Conservation (phyloP, 306 rosid genomes). For the Trichosanthes cucumerina region DNA sequence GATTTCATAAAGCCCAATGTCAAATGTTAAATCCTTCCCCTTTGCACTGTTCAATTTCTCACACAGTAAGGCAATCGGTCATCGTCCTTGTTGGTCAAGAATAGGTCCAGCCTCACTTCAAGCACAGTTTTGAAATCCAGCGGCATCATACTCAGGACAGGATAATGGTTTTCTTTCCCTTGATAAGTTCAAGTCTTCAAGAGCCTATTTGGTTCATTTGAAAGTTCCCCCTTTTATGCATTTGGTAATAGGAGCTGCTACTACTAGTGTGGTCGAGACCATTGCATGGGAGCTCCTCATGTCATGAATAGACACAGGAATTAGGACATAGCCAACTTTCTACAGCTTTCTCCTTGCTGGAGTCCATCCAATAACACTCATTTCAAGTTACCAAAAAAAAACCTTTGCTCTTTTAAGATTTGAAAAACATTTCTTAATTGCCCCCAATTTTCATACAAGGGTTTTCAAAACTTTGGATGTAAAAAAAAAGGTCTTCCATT, state of each 20-base stretch:
- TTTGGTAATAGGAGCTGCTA: neutral
- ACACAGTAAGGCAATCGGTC: neutral
- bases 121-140: neutral
- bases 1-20: neutral
- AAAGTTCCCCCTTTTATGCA: neutral
- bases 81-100: neutral
- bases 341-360: neutral
- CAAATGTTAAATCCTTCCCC: neutral
- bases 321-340: neutral
- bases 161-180: neutral
- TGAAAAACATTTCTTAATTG: too few relatives aligned
- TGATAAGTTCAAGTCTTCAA: neutral
- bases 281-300: neutral
- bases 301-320: neutral
- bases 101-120: neutral
- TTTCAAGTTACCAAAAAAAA: neutral
- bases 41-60: neutral
- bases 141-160: too few relatives aligned
- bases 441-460: too few relatives aligned
- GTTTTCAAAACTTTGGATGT: too few relatives aligned
- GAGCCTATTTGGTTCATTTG: neutral
- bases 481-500: too few relatives aligned
- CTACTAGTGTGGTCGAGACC: neutral
- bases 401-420: too few relatives aligned
- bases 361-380: too few relatives aligned